Evolutionary conservation across 2,329 filamentous ascomycete genomes (phyloP).

Genomic region (Colletotrichum echinochloae): DNA sequence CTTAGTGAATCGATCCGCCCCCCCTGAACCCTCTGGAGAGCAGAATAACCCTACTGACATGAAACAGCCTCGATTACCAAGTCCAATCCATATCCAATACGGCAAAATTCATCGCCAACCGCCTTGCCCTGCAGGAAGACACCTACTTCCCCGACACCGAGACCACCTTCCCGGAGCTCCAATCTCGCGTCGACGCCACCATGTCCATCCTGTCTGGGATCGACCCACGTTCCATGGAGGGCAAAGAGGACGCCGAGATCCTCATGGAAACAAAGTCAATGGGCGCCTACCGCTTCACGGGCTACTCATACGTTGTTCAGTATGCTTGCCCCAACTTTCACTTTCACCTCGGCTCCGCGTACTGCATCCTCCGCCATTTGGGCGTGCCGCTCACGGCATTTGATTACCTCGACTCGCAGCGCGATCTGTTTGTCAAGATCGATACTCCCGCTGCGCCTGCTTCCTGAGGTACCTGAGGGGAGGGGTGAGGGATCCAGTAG

Average conservation of each 20-base stretch:
- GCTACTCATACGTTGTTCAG: constrained; percentile 55
- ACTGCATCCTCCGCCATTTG: constrained; percentile 66
- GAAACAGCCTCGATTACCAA: constrained; percentile 41
- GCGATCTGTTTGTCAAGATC: constrained; percentile 24
- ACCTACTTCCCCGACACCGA: constrained; percentile 41
- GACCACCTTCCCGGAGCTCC: constrained; percentile 32
- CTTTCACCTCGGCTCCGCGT: constrained; percentile 69
- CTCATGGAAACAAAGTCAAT: constrained; percentile 43
- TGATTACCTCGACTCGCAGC: constrained; percentile 58
- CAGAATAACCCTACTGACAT: neutral
- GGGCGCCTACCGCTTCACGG: constrained; percentile 48
- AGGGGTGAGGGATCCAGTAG: neutral
- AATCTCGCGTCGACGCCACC: constrained; percentile 41
- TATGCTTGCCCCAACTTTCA: constrained; percentile 68
- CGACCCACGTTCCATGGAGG: constrained; percentile 40
- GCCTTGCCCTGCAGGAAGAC: constrained; percentile 34
- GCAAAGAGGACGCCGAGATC: constrained; percentile 44
- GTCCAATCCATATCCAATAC: constrained; percentile 43
- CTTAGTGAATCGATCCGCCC: neutral
- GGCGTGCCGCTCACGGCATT: constrained; percentile 69
- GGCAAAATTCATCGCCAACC: constrained; percentile 41
- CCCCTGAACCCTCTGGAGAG: neutral
- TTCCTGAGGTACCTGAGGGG: neutral
- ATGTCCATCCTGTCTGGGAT: constrained; percentile 48
- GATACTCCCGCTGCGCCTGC: neutral